These are phyloP conservation scores for Podospora appendiculata DNA, from an alignment of 495 filamentous ascomycete species.

Conservation along the genomic window DNA sequence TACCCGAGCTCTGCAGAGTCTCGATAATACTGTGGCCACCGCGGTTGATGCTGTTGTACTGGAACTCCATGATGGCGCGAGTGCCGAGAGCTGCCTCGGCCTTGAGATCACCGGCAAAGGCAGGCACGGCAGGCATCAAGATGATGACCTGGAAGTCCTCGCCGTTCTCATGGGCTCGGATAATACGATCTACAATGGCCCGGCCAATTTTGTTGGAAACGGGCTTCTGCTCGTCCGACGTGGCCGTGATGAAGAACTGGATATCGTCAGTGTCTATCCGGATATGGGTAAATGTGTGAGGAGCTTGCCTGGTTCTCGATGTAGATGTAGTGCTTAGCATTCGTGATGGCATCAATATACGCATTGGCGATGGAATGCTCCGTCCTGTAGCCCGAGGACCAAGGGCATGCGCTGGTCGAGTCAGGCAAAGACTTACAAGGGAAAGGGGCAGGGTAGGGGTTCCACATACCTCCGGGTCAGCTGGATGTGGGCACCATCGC, in stretches of 20 bases:
- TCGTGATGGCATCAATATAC: constrained; percentile 73
- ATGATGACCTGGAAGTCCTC: constrained; percentile 81
- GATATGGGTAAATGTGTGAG: no score
- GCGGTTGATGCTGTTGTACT: constrained; percentile 73
- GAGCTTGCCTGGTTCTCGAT: constrained; percentile 74
- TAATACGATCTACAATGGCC: constrained; percentile 80
- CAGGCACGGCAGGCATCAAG: constrained; percentile 81
- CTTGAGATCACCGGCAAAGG: constrained; percentile 81
- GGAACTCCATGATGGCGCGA: constrained; percentile 91
- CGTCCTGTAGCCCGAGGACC: constrained; percentile 59
- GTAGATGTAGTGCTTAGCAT: constrained; percentile 80
- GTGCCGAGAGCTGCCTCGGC: constrained; percentile 76
- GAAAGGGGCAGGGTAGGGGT: neutral
- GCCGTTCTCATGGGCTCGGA: constrained; percentile 62
- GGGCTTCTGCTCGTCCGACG: constrained; percentile 63
- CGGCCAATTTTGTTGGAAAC: constrained; percentile 83
- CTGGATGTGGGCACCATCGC: constrained; percentile 27
- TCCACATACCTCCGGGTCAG: constrained; percentile 33
- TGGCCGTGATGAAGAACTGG: constrained; percentile 90
- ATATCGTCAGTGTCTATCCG: neutral
- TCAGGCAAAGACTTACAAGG: neutral
- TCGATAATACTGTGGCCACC: constrained; percentile 85
- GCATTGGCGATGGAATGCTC: constrained; percentile 89
- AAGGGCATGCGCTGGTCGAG: constrained; percentile 51
- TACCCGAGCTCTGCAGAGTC: constrained; percentile 59